phyloP scores from a whole-genome alignment of 78 protist genomes.

The Paulinella micropora region DNA sequence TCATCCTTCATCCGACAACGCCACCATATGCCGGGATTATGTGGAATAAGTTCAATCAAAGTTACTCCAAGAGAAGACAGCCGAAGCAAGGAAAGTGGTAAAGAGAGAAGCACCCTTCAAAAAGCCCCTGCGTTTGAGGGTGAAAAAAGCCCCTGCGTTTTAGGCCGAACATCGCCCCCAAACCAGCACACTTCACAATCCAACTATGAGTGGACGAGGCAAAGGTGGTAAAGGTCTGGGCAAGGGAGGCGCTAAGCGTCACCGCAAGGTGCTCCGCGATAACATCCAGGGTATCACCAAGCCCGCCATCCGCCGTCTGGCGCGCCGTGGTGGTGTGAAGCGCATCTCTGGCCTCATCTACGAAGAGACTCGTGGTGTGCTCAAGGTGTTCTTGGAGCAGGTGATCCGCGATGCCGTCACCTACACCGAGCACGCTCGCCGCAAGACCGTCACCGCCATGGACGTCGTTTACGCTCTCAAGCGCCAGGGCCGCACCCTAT shows the following conservation, averaged over 20 bases:
- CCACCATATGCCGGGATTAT: too few relatives aligned
- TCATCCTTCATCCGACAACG: too few relatives aligned
- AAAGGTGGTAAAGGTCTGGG: conserved; percentile 38
- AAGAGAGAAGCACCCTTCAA: too few relatives aligned
- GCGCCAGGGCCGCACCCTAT: conserved; percentile 85
- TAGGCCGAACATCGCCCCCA: too few relatives aligned
- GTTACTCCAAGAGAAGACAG: too few relatives aligned
- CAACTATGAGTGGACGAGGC: too few relatives aligned
- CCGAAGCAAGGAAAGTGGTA: too few relatives aligned
- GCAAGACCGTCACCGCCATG: conserved; percentile 88
- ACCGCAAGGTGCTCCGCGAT: conserved; percentile 32
- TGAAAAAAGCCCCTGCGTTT: too few relatives aligned
- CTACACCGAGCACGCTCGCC: conserved; percentile 85
- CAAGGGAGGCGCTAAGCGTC: conserved; percentile 41
- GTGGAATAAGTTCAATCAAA: too few relatives aligned
- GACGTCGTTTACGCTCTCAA: conserved; percentile 87
- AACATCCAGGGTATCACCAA: conserved; percentile 46
- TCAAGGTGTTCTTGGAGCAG: neutral
- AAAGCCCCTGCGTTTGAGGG: too few relatives aligned
- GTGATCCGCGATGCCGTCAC: conserved; percentile 76
- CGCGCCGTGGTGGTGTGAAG: conserved; percentile 49
- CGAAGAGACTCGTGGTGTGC: conserved; percentile 31
- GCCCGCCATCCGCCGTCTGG: conserved; percentile 49
- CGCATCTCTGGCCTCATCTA: conserved; percentile 31
- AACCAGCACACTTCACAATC: too few relatives aligned